Evolutionary conservation across 1,284 basidiomycete species (phyloP).

Genomic region (Apiotrichum sp.): DNA sequence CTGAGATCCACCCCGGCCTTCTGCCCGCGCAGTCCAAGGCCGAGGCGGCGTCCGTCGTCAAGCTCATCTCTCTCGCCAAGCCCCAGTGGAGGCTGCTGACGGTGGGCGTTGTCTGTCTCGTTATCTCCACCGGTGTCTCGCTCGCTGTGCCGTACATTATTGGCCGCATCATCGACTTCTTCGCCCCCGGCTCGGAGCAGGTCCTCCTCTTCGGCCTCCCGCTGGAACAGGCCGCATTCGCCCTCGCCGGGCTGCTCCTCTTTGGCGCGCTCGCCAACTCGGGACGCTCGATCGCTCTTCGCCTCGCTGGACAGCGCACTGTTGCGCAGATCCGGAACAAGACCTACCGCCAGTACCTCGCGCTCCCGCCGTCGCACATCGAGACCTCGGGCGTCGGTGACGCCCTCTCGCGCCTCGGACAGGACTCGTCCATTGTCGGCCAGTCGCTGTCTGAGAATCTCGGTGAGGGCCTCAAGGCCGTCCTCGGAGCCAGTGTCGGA

Average conservation of each 20-base stretch:
- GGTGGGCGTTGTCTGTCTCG: constrained; percentile 32
- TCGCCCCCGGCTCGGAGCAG: constrained; percentile 40
- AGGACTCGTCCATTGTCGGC: constrained; percentile 44
- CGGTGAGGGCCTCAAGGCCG: constrained; percentile 44
- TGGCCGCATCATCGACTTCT: constrained; percentile 45
- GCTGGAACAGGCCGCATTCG: constrained; percentile 36
- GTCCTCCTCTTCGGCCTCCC: constrained; percentile 39
- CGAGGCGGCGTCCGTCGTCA: constrained; percentile 37
- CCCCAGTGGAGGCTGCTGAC: constrained; percentile 41
- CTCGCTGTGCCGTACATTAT: constrained; percentile 41
- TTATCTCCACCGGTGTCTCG: constrained; percentile 38
- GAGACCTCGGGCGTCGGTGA: constrained; percentile 43
- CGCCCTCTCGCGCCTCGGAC: constrained; percentile 42
- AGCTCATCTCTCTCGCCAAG: constrained; percentile 38
- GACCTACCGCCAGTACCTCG: constrained; percentile 43
- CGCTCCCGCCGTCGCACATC: constrained; percentile 43
- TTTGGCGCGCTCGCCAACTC: constrained; percentile 43
- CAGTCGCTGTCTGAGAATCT: constrained; percentile 42
- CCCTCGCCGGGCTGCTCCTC: constrained; percentile 28
- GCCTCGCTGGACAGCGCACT: constrained; percentile 43
- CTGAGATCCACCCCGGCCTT: constrained; percentile 1
- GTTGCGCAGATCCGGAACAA: constrained; percentile 41
- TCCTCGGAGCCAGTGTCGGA: constrained; percentile 39
- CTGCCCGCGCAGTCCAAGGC: constrained; percentile 21
- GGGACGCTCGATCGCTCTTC: constrained; percentile 34